Percentiles rank a stretch among this genome's conserved stretches.
These are phyloP conservation scores for Aspergillus quadricinctus DNA, from an alignment of 2,329 filamentous ascomycete genomes.

Conservation along the genomic window DNA sequence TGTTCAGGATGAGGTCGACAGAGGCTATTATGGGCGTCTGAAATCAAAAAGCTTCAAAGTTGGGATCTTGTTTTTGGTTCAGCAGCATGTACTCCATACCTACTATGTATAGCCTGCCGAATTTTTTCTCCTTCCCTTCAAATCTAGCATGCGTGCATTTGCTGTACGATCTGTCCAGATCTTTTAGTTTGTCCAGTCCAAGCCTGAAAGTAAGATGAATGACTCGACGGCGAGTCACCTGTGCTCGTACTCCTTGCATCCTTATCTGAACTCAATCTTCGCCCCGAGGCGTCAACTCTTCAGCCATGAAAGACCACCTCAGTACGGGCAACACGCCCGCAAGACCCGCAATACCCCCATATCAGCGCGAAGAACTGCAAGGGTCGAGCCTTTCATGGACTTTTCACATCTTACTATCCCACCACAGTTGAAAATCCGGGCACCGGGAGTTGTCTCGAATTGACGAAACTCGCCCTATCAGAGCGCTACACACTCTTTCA, in stretches of 20 bases:
- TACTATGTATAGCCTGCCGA: not conserved
- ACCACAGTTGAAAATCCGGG: not conserved
- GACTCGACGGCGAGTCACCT: not conserved
- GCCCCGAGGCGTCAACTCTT: not conserved
- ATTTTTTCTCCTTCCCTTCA: not conserved
- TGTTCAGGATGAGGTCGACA: not conserved
- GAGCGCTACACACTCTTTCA: not conserved
- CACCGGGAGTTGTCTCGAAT: not conserved
- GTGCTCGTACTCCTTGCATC: not conserved
- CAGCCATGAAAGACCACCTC: not conserved
- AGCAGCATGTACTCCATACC: slow-evolving; percentile 2
- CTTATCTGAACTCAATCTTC: not conserved
- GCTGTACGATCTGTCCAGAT: not conserved
- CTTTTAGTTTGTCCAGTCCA: no score
- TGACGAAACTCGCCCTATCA: not conserved
- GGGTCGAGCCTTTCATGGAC: not conserved
- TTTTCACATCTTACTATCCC: not conserved
- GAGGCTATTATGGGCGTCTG: slow-evolving; percentile 1
- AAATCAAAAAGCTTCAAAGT: slow-evolving; percentile 3
- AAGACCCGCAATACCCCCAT: not conserved
- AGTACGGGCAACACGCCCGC: no score
- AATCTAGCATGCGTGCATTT: not conserved
- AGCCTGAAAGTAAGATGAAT: not conserved
- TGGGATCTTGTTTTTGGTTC: slow-evolving; percentile 7
- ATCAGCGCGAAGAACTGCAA: not conserved